Evolutionary conservation across 768 basidiomycete species (phyloP).

Genomic region (Tephrocybe sp.): DNA sequence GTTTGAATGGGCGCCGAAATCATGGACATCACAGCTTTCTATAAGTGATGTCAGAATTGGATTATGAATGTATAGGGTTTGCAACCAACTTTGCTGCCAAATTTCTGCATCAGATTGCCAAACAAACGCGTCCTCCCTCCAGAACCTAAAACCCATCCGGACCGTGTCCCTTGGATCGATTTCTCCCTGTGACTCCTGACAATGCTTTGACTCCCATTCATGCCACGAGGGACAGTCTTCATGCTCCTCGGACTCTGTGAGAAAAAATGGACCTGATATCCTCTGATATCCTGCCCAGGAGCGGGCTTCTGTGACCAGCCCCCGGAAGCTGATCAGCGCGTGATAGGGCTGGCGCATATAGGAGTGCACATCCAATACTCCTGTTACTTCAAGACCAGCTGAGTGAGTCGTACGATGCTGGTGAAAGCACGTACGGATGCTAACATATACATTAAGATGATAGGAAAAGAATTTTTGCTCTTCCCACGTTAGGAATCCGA

Average conservation of each 20-base stretch:
- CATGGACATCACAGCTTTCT: constrained; percentile 33
- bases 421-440: neutral
- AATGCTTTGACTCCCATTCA: no score
- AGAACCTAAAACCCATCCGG: no score
- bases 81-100: no score
- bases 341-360: neutral
- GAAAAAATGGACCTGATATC: neutral
- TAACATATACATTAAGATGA: no score
- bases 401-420: no score
- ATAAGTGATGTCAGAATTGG: no score
- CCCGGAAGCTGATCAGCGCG: constrained; percentile 10
- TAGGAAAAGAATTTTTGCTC: no score
- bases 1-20: constrained; percentile 62
- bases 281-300: neutral
- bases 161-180: no score
- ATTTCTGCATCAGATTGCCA: no score
- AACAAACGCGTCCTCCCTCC: no score
- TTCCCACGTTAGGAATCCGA: neutral
- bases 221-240: neutral
- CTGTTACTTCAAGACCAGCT: neutral
- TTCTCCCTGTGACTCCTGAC: no score
- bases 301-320: constrained; percentile 9
- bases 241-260: neutral
- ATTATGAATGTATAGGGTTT: no score
- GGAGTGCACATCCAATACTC: neutral